Conservation (phyloP, 2,329 filamentous ascomycete genomes). For the Neurospora sp. region DNA sequence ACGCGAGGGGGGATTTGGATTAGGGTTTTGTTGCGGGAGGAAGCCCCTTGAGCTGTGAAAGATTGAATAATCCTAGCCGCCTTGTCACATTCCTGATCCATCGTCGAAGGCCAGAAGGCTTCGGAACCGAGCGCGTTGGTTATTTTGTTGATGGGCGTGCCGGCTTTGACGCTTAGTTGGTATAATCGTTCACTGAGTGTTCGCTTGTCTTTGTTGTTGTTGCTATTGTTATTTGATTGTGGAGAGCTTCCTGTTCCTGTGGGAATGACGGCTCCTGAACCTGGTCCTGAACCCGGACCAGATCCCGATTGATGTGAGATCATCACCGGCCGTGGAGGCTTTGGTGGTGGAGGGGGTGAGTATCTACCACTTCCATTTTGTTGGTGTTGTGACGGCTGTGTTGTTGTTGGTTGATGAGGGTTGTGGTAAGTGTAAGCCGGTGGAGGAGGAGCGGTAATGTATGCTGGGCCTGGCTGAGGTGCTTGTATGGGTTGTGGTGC, state of each 20-base stretch:
- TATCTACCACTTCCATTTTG: not conserved
- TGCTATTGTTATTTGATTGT: not conserved
- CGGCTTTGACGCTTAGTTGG: slow-evolving; percentile 31
- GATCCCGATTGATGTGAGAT: not conserved
- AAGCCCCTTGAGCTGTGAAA: not conserved
- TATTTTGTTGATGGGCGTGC: slow-evolving; percentile 54
- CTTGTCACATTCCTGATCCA: slow-evolving; percentile 68
- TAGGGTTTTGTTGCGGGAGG: not conserved
- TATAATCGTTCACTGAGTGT: slow-evolving; percentile 50
- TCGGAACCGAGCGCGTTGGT: slow-evolving; percentile 61
- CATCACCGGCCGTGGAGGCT: not conserved
- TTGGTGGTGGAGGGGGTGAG: not conserved
- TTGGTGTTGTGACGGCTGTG: not conserved
- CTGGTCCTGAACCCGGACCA: not conserved
- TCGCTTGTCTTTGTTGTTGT: slow-evolving; percentile 17
- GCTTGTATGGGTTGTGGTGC: not conserved
- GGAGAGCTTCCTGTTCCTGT: not conserved
- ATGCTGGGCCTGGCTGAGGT: not conserved
- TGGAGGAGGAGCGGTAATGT: not conserved
- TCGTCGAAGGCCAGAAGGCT: slow-evolving; percentile 58
- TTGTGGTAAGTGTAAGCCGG: not conserved
- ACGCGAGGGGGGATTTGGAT: slow-evolving; percentile 31
- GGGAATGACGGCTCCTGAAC: not conserved
- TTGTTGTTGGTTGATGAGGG: not conserved
- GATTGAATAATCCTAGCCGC: slow-evolving; percentile 54